Conservation (phyloP, 2,329 filamentous ascomycete genomes). For the Aspergillus ruber region DNA sequence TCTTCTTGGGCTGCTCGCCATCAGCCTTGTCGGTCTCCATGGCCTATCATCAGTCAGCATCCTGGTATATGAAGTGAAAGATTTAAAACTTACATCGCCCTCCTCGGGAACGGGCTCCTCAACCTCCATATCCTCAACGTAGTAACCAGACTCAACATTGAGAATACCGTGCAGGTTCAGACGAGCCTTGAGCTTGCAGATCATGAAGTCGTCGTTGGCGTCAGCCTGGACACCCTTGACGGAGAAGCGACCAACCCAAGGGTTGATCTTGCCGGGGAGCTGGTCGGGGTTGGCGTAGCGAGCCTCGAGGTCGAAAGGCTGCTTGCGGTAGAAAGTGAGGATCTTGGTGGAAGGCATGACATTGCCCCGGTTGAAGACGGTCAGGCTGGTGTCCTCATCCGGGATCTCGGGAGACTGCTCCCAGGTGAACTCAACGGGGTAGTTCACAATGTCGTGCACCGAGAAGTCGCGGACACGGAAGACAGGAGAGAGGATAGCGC, state of each 20-base stretch:
- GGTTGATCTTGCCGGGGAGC: conserved; percentile 81
- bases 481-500: conserved; percentile 91
- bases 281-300: conserved; percentile 81
- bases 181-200: conserved; percentile 97
- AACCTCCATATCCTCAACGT: conserved; percentile 94
- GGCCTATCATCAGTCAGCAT: conserved; percentile 48
- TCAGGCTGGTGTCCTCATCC: conserved; percentile 94
- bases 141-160: conserved; percentile 96
- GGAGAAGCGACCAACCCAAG: conserved; percentile 96
- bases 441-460: conserved; percentile 94
- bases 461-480: conserved; percentile 98
- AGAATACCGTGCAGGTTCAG: conserved; percentile 94
- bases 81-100: conserved; percentile 40
- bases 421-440: conserved; percentile 98
- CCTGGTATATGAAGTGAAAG: neutral
- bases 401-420: conserved; percentile 98
- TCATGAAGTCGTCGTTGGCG: conserved; percentile 95
- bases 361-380: conserved; percentile 95
- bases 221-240: conserved; percentile 96
- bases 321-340: conserved; percentile 97
- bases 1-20: conserved; percentile 68
- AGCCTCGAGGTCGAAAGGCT: conserved; percentile 92
- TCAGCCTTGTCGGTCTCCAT: conserved; percentile 73
- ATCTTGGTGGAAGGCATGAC: conserved; percentile 98
- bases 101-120: conserved; percentile 85